Conservation (phyloP, 495 filamentous ascomycete species). For the Xylaria venustula region DNA sequence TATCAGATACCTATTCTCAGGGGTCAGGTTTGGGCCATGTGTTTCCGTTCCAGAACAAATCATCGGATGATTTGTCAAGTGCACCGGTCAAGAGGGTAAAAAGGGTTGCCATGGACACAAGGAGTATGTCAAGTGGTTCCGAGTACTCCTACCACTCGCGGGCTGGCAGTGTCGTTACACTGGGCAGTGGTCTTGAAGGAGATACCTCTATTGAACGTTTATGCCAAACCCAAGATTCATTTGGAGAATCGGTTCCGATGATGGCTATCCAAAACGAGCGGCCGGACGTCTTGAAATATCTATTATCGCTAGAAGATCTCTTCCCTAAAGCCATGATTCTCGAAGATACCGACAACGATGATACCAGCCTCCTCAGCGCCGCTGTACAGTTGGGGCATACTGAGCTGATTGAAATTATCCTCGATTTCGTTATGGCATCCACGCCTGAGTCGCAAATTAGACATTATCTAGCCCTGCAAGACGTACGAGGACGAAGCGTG, state of each 20-base stretch:
- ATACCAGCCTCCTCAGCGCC: conserved; percentile 85
- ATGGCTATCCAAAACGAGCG: conserved; percentile 87
- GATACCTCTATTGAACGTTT: conserved; percentile 82
- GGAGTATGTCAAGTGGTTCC: conserved; percentile 84
- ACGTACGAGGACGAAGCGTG: conserved; percentile 81
- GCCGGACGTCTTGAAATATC: conserved; percentile 67
- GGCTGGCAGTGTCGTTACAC: conserved; percentile 72
- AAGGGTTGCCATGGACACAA: conserved; percentile 80
- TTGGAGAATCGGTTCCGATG: conserved; percentile 88
- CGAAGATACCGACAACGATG: conserved; percentile 82
- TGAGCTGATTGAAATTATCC: conserved; percentile 69
- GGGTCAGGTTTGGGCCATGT: conserved; percentile 76
- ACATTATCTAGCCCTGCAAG: conserved; percentile 70
- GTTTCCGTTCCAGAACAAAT: conserved; percentile 76
- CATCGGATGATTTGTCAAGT: conserved; percentile 29
- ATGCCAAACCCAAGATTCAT: conserved; percentile 73
- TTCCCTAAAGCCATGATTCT: conserved; percentile 68
- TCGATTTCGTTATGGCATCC: conserved; percentile 56
- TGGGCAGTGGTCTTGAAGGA: conserved; percentile 71
- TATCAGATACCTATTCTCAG: conserved; percentile 46
- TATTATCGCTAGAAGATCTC: conserved; percentile 72
- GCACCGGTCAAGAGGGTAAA: conserved; percentile 60
- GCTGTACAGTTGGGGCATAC: conserved; percentile 86
- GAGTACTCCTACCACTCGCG: conserved; percentile 73
- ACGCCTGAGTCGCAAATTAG: conserved; percentile 44